phyloP scores from a whole-genome alignment of 306 rosid species.

The Rosa lucieae region DNA sequence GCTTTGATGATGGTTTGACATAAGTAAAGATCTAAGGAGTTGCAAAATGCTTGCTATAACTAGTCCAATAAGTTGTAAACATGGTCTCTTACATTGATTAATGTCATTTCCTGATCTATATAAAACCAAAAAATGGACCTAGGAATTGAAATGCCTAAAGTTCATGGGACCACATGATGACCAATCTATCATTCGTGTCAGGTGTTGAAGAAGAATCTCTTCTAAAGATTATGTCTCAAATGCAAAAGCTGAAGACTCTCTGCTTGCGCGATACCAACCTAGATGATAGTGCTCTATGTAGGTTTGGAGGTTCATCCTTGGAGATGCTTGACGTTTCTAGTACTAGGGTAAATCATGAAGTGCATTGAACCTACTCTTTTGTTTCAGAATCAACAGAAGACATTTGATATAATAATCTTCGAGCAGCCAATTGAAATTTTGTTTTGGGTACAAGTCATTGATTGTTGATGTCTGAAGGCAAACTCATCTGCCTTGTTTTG shows the following conservation, averaged over 20 bases:
- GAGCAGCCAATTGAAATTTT: conserved; percentile 4
- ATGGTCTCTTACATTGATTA: conserved; percentile 16
- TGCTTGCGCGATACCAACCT: conserved; percentile 66
- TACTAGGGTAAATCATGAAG: conserved; percentile 60
- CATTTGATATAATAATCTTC: conserved; percentile 7
- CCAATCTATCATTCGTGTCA: conserved; percentile 26
- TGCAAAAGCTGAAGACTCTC: conserved; percentile 62
- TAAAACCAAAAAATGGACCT: not conserved
- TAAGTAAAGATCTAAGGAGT: conserved; percentile 5
- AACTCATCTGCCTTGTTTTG: not conserved
- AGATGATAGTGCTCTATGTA: conserved; percentile 55
- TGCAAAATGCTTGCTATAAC: conserved; percentile 19
- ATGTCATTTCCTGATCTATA: conserved; percentile 10
- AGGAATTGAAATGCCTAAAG: conserved; percentile 1
- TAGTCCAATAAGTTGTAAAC: conserved; percentile 15
- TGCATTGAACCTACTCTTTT: conserved; percentile 14
- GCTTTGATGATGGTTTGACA: conserved; percentile 14
- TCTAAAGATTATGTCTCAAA: conserved; percentile 55
- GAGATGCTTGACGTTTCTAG: conserved; percentile 77
- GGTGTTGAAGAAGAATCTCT: conserved; percentile 56
- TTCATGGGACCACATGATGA: conserved; percentile 19
- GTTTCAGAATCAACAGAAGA: not conserved
- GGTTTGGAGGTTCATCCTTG: conserved; percentile 65
- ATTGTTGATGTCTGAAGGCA: not conserved
- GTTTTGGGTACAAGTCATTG: conserved; percentile 25